Conservation (phyloP, 495 filamentous ascomycete genomes). For the Hypoxylon trugodes region DNA sequence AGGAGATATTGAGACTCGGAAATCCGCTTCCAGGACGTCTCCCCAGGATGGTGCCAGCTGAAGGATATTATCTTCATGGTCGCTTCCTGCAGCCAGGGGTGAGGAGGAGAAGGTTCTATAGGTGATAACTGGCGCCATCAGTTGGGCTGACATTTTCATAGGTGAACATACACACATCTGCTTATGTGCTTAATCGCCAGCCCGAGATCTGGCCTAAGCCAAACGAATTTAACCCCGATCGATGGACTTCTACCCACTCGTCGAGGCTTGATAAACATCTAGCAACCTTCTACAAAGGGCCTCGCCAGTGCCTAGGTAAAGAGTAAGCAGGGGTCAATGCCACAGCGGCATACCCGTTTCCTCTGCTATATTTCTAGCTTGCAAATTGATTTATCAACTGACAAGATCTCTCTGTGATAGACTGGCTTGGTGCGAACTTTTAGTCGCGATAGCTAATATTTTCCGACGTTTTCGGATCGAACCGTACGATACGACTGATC, state of each 20-base stretch:
- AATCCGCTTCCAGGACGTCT: slow-evolving; percentile 1
- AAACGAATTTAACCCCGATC: neutral
- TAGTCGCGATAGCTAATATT: slow-evolving; percentile 1
- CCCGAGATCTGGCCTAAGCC: neutral
- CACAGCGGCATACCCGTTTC: too few relatives aligned
- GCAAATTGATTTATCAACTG: too few relatives aligned
- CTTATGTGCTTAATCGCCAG: slow-evolving; percentile 1
- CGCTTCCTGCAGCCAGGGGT: slow-evolving; percentile 1
- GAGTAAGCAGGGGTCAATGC: too few relatives aligned
- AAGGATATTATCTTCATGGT: neutral
- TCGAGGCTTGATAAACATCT: neutral
- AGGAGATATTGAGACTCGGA: slow-evolving; percentile 1
- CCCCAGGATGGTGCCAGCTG: neutral
- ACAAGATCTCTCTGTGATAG: too few relatives aligned
- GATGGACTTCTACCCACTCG: too few relatives aligned
- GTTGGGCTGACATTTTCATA: neutral
- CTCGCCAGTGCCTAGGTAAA: neutral
- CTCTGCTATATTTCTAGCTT: too few relatives aligned
- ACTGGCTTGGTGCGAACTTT: slow-evolving; percentile 5
- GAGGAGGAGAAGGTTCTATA: neutral
- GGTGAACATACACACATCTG: slow-evolving; percentile 2
- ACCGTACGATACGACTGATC: slow-evolving; percentile 1
- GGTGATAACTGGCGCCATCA: too few relatives aligned
- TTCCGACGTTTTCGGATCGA: slow-evolving; percentile 6
- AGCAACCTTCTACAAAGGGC: neutral